Evolutionary conservation across 169 alveolate genomes (phyloP), one percentile per base, ranked within the genome.

Genomic region (Plasmodium chabaudi): DNA sequence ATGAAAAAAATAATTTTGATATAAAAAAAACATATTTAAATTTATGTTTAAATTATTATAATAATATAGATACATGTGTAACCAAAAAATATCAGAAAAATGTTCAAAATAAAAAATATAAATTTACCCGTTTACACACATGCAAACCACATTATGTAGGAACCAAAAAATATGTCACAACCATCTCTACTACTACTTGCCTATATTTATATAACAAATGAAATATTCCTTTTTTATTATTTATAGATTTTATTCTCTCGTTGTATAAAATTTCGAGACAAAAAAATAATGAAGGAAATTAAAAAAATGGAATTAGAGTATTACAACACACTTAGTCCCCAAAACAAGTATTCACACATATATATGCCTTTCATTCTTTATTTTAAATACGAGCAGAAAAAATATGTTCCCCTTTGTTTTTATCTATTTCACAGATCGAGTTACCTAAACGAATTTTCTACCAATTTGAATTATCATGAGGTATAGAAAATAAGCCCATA

Each of bases 121-220:
- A 61, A 61, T 74, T 60, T 74, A 74, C 88, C 5, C 74, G 88
- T 12, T 65, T 74, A 21, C 88, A 74, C 47, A 74, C 88, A 4
- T 74, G 88, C 42, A 74, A 74, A 53, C 88, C 88, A 9, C 88
- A 74, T 64, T 74, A 74, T 25, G 88, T 74, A 74, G 34, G 88
- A 44, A 44, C 42, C 51, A 9, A 60, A 57, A 60, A 15, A 42
- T 9, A 21, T 23, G 6, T 44, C 44, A 69, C 42, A 3, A 34
- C 7, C 4, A 34, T 34, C 0, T 34, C 6, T 34, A 3, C 4
- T 34, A 0, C 6, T 3, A 34, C 5, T 34, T 34, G 7, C 7
- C 42, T 34, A 34, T 34, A 34, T 34, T 34, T 34, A 34, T 34
- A 1, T 34, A 34, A 34, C 4, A 34, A 34, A 34, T 34, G 4